A percentile compares a stretch with the other conserved stretches of the same genome.
These are phyloP conservation scores for Metschnikowia koreensis DNA, from an alignment of 805 yeast species.

Conservation along the genomic window DNA sequence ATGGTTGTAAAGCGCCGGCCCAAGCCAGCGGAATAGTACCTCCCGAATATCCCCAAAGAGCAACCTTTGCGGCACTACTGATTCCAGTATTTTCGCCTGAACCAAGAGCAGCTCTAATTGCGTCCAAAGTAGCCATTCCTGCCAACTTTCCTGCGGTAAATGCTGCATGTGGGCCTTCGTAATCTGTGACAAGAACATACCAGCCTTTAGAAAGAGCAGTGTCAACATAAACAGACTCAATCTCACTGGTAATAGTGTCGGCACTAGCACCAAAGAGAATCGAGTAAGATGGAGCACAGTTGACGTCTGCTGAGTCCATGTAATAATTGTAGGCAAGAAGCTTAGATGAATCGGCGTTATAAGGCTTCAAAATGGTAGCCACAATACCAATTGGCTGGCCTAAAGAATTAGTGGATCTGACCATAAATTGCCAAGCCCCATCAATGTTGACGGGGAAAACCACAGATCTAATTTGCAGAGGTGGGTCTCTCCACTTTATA, in stretches of 20 bases:
- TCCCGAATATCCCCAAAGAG: no score
- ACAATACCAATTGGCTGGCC: slow-evolving; percentile 22
- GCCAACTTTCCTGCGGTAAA: slow-evolving; percentile 33
- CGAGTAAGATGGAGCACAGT: slow-evolving; percentile 23
- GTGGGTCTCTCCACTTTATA: slow-evolving; percentile 7
- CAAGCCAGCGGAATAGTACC: no score
- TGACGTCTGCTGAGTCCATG: slow-evolving; percentile 20
- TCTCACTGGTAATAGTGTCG: slow-evolving; percentile 14
- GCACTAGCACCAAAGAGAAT: slow-evolving; percentile 15
- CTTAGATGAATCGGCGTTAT: slow-evolving; percentile 23
- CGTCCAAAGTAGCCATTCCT: slow-evolving; percentile 30
- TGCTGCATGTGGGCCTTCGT: slow-evolving; percentile 32
- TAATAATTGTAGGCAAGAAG: slow-evolving; percentile 21
- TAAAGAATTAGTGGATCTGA: slow-evolving; percentile 20
- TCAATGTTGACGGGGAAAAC: slow-evolving; percentile 2
- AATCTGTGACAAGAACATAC: slow-evolving; percentile 34
- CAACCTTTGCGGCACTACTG: no score
- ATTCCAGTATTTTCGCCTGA: slow-evolving; percentile 8
- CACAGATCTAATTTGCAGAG: slow-evolving; percentile 9
- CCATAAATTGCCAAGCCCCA: slow-evolving; percentile 22
- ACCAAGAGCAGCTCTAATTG: slow-evolving; percentile 27
- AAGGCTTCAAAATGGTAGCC: slow-evolving; percentile 22
- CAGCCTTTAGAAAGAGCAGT: slow-evolving; percentile 27
- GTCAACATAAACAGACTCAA: slow-evolving; percentile 16
- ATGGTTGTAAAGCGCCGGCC: no score